phyloP scores from a whole-genome alignment of 2,329 filamentous ascomycete species.

The Pseudogymnoascus sp. region DNA sequence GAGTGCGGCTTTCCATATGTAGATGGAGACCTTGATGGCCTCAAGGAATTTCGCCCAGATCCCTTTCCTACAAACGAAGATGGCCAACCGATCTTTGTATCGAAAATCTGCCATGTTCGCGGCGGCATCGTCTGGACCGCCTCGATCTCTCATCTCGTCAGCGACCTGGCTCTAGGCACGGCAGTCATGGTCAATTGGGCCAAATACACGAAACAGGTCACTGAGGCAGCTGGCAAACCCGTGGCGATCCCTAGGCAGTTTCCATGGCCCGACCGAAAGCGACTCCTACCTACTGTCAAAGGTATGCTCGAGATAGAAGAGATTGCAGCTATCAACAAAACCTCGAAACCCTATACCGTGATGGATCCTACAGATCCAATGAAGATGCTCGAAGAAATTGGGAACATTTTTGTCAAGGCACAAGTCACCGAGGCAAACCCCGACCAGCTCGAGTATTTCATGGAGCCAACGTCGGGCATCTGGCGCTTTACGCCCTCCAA shows the following conservation, averaged over 20 bases:
- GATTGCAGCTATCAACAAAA: conserved; percentile 1
- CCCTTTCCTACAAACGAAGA: not conserved
- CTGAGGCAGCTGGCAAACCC: not conserved
- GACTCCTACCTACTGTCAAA: not conserved
- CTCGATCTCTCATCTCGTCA: not conserved
- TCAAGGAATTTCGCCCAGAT: not conserved
- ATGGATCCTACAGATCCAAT: not conserved
- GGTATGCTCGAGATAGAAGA: not conserved
- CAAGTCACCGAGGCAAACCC: conserved; percentile 1
- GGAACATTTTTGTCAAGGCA: not conserved
- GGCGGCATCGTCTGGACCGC: conserved; percentile 1
- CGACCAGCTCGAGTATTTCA: not conserved
- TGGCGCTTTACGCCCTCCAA: conserved; percentile 2
- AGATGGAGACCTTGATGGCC: conserved; percentile 7
- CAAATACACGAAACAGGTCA: conserved; percentile 4
- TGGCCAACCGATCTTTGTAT: not conserved
- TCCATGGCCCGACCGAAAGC: not conserved
- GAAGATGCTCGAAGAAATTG: conserved; percentile 1
- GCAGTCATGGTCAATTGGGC: not conserved
- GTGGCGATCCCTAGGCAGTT: not conserved
- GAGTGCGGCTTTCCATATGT: not conserved
- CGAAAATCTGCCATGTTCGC: not conserved
- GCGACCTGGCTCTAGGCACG: not conserved
- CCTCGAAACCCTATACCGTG: not conserved
- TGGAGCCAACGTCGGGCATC: not conserved